Evolutionary conservation across 345 rosid species (phyloP).

Genomic region (Lepidium aucheri): DNA sequence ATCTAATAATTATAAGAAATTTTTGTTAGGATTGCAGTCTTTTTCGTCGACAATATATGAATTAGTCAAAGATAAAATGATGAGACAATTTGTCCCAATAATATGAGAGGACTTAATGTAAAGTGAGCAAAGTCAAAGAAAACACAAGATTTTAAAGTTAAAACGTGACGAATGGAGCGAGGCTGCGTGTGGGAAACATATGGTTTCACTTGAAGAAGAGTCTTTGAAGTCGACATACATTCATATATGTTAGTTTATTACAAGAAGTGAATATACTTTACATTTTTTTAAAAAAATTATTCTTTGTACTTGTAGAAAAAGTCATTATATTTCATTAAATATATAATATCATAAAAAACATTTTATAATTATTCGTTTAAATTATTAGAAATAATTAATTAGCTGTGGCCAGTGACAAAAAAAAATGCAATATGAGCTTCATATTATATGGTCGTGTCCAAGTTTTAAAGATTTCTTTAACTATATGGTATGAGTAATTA

Average conservation of each 20-base stretch:
- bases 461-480: neutral
- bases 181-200: slow-evolving; percentile 10
- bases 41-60: neutral
- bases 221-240: neutral
- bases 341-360: neutral
- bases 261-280: neutral
- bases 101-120: neutral
- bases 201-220: slow-evolving; percentile 7
- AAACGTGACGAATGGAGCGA: slow-evolving; percentile 1
- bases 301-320: neutral
- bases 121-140: slow-evolving; percentile 1
- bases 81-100: neutral
- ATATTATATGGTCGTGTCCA: neutral
- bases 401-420: too few species aligned
- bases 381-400: neutral
- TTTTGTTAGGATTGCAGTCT: neutral
- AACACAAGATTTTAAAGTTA: neutral
- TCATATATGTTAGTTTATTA: neutral
- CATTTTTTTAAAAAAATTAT: too few species aligned
- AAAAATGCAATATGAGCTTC: neutral
- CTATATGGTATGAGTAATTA: neutral
- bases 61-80: neutral
- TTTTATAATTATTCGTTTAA: neutral
- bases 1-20: neutral
- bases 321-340: neutral